These are phyloP conservation scores for Rhodotorula sp. DNA, from an alignment of 1,284 basidiomycete genomes.

Conservation along the genomic window DNA sequence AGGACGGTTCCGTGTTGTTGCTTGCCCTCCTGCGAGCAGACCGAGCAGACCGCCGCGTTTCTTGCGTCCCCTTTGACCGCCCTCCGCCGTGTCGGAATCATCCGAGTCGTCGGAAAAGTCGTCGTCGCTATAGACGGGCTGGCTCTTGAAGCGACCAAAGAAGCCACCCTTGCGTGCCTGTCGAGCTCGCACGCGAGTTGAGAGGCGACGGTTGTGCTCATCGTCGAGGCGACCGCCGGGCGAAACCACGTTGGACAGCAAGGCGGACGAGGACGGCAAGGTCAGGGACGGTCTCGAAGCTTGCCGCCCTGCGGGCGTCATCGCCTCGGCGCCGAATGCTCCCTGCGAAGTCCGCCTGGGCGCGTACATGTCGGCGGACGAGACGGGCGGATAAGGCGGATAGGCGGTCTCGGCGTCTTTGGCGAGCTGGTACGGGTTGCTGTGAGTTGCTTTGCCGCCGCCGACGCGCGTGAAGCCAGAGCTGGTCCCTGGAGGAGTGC, in stretches of 20 bases:
- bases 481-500: constrained; percentile 27
- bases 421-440: constrained; percentile 39
- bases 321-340: constrained; percentile 15
- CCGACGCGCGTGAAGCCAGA: constrained; percentile 75
- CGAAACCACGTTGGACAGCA: constrained; percentile 36
- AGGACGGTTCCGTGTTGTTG: not conserved
- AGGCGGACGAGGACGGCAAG: constrained; percentile 25
- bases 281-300: constrained; percentile 19
- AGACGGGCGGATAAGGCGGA: constrained; percentile 30
- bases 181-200: not conserved
- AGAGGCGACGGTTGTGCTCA: constrained; percentile 21
- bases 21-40: not conserved
- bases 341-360: constrained; percentile 20
- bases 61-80: too few relatives aligned
- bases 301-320: not conserved
- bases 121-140: constrained; percentile 23
- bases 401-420: constrained; percentile 10
- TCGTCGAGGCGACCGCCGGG: constrained; percentile 22
- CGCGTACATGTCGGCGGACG: constrained; percentile 33
- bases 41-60: constrained; percentile 9
- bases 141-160: constrained; percentile 38
- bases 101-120: constrained; percentile 25
- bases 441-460: constrained; percentile 62
- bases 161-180: constrained; percentile 23
- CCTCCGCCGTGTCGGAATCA: constrained; percentile 28